Conservation (phyloP, 2,329 filamentous ascomycete genomes). For the Claviceps arundinis region DNA sequence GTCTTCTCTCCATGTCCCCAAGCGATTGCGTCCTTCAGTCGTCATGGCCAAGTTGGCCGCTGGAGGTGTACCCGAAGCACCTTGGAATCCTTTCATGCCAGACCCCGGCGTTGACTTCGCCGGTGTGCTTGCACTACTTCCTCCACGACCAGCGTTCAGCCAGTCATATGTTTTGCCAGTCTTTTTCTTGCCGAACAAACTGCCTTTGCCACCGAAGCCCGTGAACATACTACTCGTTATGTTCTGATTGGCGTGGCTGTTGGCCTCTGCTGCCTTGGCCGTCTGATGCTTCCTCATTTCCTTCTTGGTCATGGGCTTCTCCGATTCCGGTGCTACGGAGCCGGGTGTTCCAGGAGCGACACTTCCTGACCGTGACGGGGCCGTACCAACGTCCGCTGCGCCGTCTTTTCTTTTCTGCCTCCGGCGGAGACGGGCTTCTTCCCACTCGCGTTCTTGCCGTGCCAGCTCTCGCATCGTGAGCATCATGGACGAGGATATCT, state of each 20-base stretch:
- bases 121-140: slow-evolving; percentile 41
- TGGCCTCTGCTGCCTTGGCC: slow-evolving; percentile 66
- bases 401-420: slow-evolving; percentile 50
- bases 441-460: slow-evolving; percentile 53
- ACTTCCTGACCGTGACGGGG: slow-evolving; percentile 39
- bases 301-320: slow-evolving; percentile 74
- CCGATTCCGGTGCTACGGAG: slow-evolving; percentile 46
- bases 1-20: slow-evolving; percentile 70
- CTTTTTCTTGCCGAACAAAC: slow-evolving; percentile 45
- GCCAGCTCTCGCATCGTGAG: slow-evolving; percentile 48
- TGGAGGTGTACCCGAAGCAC: slow-evolving; percentile 18
- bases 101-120: slow-evolving; percentile 21
- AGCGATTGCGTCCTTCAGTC: slow-evolving; percentile 44
- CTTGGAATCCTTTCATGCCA: slow-evolving; percentile 19
- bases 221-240: slow-evolving; percentile 64
- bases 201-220: slow-evolving; percentile 49
- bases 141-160: slow-evolving; percentile 46
- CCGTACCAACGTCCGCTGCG: slow-evolving; percentile 34
- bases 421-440: slow-evolving; percentile 58
- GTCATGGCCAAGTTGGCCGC: slow-evolving; percentile 31
- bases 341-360: slow-evolving; percentile 48
- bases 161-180: slow-evolving; percentile 58
- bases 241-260: slow-evolving; percentile 71
- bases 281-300: slow-evolving; percentile 62
- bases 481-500: slow-evolving; percentile 36